Conservation (phyloP, 2,329 filamentous ascomycete species). For the Sclerotiophoma versabilis region DNA sequence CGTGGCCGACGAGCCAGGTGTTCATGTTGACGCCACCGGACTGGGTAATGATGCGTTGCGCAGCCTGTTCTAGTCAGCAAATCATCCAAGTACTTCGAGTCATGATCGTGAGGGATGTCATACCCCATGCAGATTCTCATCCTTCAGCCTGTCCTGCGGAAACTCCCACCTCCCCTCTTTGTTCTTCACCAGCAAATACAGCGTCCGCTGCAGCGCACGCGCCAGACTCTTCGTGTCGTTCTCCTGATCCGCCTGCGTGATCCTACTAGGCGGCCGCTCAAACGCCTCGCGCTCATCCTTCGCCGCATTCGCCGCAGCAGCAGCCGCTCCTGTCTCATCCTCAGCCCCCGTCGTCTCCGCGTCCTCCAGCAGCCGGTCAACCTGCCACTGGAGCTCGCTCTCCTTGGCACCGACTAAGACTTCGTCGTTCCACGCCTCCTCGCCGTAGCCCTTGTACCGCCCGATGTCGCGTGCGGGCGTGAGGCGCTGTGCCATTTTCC, state of each 20-base stretch:
- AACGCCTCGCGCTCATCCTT: slow-evolving; percentile 67
- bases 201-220: slow-evolving; percentile 76
- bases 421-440: slow-evolving; percentile 90
- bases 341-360: slow-evolving; percentile 65
- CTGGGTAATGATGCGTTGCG: slow-evolving; percentile 77
- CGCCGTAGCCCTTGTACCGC: slow-evolving; percentile 76
- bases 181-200: slow-evolving; percentile 86
- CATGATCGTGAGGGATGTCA: slow-evolving; percentile 37
- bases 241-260: slow-evolving; percentile 78
- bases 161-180: slow-evolving; percentile 80
- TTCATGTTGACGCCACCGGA: slow-evolving; percentile 95
- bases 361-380: slow-evolving; percentile 76
- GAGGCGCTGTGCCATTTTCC: slow-evolving; percentile 79
- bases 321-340: slow-evolving; percentile 46
- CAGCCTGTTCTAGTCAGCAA: slow-evolving; percentile 66
- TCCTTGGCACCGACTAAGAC: slow-evolving; percentile 75
- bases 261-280: slow-evolving; percentile 72
- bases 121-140: slow-evolving; percentile 85
- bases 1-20: slow-evolving; percentile 94
- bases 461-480: slow-evolving; percentile 86
- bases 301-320: slow-evolving; percentile 24
- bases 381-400: slow-evolving; percentile 68
- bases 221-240: slow-evolving; percentile 81
- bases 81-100: neutral
- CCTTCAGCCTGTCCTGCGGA: slow-evolving; percentile 73